These are phyloP conservation scores for Herpetomonas muscarum DNA, from an alignment of 208 protist species.

Conservation along the genomic window DNA sequence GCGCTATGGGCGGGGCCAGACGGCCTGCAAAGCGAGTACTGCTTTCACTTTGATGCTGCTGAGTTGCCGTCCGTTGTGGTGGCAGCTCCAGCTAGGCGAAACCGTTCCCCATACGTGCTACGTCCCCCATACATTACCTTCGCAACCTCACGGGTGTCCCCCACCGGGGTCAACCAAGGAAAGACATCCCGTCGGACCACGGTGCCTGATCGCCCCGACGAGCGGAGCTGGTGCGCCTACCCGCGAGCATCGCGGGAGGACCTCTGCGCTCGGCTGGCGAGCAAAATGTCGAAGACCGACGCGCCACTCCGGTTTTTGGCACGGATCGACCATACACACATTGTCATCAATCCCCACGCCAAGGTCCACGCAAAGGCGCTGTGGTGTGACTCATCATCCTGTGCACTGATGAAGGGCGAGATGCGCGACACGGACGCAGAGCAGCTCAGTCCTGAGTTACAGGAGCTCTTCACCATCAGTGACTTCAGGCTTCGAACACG, in stretches of 20 bases:
- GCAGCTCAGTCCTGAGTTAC: no score
- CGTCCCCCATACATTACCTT: no score
- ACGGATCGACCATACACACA: constrained; percentile 37
- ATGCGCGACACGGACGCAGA: constrained; percentile 29
- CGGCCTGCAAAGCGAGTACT: constrained; percentile 67
- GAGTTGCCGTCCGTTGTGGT: constrained; percentile 68
- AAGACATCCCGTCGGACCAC: no score
- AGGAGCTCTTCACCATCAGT: no score
- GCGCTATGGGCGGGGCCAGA: constrained; percentile 72
- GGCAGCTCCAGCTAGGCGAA: constrained; percentile 22
- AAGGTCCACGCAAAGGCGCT: constrained; percentile 36
- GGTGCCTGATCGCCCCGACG: no score
- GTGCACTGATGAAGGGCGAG: constrained; percentile 37
- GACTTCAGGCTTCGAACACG: no score
- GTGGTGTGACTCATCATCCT: constrained; percentile 23
- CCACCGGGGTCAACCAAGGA: no score
- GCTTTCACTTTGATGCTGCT: constrained; percentile 39
- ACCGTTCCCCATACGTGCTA: no score
- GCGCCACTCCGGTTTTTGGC: constrained; percentile 59
- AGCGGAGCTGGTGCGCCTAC: constrained; percentile 40
- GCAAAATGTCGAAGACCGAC: constrained; percentile 26
- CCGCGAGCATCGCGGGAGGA: constrained; percentile 4
- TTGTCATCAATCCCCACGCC: constrained; percentile 33
- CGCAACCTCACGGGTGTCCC: no score
- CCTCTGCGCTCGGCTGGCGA: constrained; percentile 15